phyloP scores from a whole-genome alignment of 129 eudicot genomes.

The Flaveria sonorensis region DNA sequence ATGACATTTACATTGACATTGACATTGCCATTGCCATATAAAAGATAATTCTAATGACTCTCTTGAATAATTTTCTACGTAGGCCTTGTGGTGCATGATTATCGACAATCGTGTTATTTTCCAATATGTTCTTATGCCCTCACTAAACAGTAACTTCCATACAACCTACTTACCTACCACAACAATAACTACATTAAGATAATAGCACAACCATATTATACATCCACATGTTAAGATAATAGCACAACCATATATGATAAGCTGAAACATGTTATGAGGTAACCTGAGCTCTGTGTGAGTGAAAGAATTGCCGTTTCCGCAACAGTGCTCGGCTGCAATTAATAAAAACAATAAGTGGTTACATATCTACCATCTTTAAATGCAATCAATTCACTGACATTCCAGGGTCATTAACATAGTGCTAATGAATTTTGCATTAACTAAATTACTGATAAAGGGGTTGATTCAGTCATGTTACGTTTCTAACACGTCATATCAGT shows the following conservation, averaged over 20 bases:
- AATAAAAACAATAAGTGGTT: constrained; percentile 5
- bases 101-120: constrained; percentile 3
- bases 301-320: constrained; percentile 90
- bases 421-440: neutral
- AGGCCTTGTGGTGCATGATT: neutral
- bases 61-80: neutral
- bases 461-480: neutral
- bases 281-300: constrained; percentile 99
- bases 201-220: constrained; percentile 4
- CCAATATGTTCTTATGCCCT: neutral
- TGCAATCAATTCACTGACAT: constrained; percentile 3
- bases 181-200: neutral
- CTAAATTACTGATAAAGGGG: neutral
- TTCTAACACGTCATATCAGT: neutral
- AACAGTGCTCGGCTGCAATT: constrained; percentile 68
- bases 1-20: neutral
- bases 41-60: neutral
- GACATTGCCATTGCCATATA: neutral
- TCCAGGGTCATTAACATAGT: neutral
- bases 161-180: neutral
- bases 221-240: neutral
- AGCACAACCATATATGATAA: neutral
- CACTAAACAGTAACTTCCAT: neutral
- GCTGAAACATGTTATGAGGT: constrained; percentile 23
- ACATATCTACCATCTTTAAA: constrained; percentile 10